Conservation (phyloP, 108 stramenopile species). For the Fistulifera pelliculosa region DNA sequence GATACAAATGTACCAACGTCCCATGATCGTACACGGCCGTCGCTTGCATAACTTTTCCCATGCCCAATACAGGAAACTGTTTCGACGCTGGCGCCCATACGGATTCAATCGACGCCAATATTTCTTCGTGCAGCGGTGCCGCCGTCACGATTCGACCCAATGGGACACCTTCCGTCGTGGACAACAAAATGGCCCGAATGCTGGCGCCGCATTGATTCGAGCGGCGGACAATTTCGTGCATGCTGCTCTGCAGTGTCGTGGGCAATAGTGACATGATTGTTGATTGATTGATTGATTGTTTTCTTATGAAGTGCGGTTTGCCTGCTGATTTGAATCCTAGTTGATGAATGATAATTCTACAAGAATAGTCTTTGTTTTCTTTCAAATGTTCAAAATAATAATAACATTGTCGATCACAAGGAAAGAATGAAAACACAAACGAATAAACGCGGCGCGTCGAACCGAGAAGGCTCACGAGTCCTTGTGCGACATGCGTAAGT, state of each 20-base stretch:
- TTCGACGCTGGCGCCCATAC: constrained; percentile 52
- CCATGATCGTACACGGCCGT: constrained; percentile 49
- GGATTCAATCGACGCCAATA: constrained; percentile 31
- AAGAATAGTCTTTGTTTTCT: no score
- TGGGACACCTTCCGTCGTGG: constrained; percentile 49
- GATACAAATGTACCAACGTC: constrained; percentile 41
- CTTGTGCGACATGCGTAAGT: no score
- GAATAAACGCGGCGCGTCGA: no score
- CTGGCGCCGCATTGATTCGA: constrained; percentile 24
- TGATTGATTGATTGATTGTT: no score
- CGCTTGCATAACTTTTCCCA: constrained; percentile 33
- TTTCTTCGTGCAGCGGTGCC: constrained; percentile 31
- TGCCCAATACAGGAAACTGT: constrained; percentile 38
- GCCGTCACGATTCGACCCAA: constrained; percentile 30
- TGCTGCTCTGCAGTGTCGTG: constrained; percentile 24
- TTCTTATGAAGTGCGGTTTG: no score
- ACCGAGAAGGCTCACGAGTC: no score
- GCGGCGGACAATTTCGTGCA: constrained; percentile 29
- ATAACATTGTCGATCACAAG: no score
- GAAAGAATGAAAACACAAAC: no score
- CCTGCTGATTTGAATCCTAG: no score
- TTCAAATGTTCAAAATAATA: no score
- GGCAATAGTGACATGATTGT: constrained; percentile 24
- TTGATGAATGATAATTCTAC: no score
- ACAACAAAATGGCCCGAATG: constrained; percentile 36